These are phyloP conservation scores for Pseudonectria foliicola DNA, from an alignment of 2,329 filamentous ascomycete genomes.

Conservation along the genomic window DNA sequence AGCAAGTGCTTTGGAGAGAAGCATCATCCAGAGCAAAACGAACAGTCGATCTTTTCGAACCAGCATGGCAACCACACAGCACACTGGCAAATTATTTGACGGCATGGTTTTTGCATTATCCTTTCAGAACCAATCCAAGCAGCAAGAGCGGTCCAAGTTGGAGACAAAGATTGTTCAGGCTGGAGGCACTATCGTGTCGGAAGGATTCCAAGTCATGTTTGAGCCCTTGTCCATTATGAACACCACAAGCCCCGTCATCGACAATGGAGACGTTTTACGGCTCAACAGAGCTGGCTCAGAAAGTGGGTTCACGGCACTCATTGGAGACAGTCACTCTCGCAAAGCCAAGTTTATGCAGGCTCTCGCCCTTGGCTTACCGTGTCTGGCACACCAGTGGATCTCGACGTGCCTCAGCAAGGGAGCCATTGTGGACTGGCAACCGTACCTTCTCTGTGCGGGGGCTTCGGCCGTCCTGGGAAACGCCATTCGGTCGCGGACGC, in stretches of 20 bases:
- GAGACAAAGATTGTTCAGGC: slow-evolving; percentile 58
- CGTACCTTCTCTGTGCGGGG: slow-evolving; percentile 81
- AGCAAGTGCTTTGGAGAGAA: slow-evolving; percentile 31
- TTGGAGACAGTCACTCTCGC: slow-evolving; percentile 79
- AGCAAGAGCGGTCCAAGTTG: slow-evolving; percentile 38
- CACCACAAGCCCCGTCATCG: slow-evolving; percentile 23
- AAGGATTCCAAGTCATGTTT: slow-evolving; percentile 80
- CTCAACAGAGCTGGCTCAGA: slow-evolving; percentile 46
- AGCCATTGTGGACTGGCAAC: slow-evolving; percentile 62
- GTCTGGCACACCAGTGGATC: slow-evolving; percentile 77
- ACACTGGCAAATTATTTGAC: slow-evolving; percentile 49
- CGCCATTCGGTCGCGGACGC: slow-evolving; percentile 65
- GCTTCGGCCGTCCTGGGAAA: slow-evolving; percentile 70
- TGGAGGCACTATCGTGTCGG: slow-evolving; percentile 64
- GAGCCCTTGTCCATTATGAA: slow-evolving; percentile 35
- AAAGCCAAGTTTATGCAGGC: slow-evolving; percentile 94
- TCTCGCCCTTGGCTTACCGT: slow-evolving; percentile 80
- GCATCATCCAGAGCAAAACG: slow-evolving; percentile 23
- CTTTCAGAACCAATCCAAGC: slow-evolving; percentile 44
- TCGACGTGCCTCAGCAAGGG: slow-evolving; percentile 59
- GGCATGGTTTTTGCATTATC: slow-evolving; percentile 87
- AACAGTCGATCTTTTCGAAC: slow-evolving; percentile 19
- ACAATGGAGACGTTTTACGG: slow-evolving; percentile 33
- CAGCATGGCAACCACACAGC: slow-evolving; percentile 19
- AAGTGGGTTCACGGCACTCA: slow-evolving; percentile 73